Evolutionary conservation across 2,329 filamentous ascomycete species (phyloP).

Genomic region (Purpureocillium takamizusanense): DNA sequence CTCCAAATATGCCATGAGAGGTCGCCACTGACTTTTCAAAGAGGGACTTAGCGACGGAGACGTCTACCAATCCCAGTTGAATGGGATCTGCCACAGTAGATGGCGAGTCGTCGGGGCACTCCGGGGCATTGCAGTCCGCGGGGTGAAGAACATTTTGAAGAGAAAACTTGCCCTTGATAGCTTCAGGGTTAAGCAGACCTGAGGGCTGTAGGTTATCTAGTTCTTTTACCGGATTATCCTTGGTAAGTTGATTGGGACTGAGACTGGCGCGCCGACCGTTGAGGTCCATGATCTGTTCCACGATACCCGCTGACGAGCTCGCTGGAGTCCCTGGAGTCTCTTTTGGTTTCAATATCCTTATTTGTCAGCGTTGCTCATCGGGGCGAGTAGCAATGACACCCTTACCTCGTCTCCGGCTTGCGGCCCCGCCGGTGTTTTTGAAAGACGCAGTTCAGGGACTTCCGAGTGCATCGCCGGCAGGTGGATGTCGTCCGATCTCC

Average conservation of each 20-base stretch:
- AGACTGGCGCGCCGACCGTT: too few relatives aligned
- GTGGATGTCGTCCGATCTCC: conserved; percentile 9
- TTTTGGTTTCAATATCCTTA: too few relatives aligned
- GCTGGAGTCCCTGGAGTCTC: too few relatives aligned
- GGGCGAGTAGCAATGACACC: not conserved
- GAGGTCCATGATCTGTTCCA: too few relatives aligned
- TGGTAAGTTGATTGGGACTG: too few relatives aligned
- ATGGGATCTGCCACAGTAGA: too few relatives aligned
- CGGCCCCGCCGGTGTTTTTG: conserved; percentile 28
- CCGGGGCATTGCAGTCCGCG: conserved; percentile 2
- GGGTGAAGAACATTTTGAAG: conserved; percentile 20
- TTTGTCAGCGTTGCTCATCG: too few relatives aligned
- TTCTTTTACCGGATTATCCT: not conserved
- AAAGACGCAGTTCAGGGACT: conserved; percentile 26
- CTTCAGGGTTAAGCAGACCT: conserved; percentile 22
- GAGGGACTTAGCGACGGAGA: too few relatives aligned
- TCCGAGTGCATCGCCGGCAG: conserved; percentile 26
- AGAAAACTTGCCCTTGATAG: conserved; percentile 22
- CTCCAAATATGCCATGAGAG: not conserved
- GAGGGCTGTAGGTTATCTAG: conserved; percentile 18
- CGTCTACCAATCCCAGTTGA: too few relatives aligned
- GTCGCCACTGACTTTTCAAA: too few relatives aligned
- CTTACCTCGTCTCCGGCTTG: conserved; percentile 25
- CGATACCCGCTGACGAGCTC: too few relatives aligned
- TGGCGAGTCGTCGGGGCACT: too few relatives aligned